Evolutionary conservation across 2,329 filamentous ascomycete species (phyloP), one percentile per base, ranked within the genome.

Genomic region (Scedosporium dehoogii): DNA sequence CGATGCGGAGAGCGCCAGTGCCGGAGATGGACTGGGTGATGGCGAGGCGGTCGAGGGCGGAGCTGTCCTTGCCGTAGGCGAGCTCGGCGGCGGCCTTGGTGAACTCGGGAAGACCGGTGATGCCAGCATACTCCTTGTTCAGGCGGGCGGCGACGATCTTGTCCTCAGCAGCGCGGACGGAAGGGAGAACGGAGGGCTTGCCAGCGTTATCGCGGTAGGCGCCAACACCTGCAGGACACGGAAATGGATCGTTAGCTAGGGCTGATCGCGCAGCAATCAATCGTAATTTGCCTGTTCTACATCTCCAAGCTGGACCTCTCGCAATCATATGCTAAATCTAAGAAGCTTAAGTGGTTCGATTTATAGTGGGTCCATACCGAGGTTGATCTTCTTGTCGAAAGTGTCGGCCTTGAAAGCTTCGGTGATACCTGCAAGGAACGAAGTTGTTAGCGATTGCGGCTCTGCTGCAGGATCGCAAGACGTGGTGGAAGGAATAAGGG

Each of bases 1-100:
- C 94, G 73, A 99, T 93, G 74, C 94, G 88, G 72, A 99, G 86
- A 66, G 94, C 94, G 73, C 94, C 94, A 63, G 94, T 99, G 69
- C 94, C 94, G 65, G 94, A 99, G 81, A 99, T 97, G 79, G 92
- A 91, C 83, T 99, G 94, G 66, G 93, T 97, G 77, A 96, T 92
- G 78, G 87, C 92, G 66, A 97, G 81, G 71, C 92, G 89, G 70
- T 83, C 79, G 74, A 97, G 84, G 69, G 87, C 88, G 55, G 87
- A 77, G 65, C 89, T 94, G 78, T 90, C 86, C 70, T 85, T 75
- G 68, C 93, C 93, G 76, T 97, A 97, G 71, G 94, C 94, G 64
- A 99, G 87, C 73, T 90, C 81, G 67, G 92, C 92, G 64, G 94
- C 93, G 67, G 92, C 90, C 74, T 90, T 90, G 77, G 92, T 96